Conservation (phyloP, 169 alveolate species). For the Eimeria maxima region DNA sequence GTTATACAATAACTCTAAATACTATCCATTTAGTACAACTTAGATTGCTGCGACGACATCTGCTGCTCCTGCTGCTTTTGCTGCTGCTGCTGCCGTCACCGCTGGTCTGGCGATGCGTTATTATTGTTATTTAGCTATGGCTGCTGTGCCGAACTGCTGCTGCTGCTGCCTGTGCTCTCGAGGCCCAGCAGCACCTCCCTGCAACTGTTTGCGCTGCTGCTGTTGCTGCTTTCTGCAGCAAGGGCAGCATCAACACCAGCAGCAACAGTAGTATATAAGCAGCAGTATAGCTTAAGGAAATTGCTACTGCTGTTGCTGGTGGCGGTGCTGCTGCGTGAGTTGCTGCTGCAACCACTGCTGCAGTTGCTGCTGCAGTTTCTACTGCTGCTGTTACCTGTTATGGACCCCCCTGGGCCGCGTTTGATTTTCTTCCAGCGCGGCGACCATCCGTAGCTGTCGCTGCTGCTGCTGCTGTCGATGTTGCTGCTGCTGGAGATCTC, state of each 20-base stretch:
- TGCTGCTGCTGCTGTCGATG: conserved; percentile 43
- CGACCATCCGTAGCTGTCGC: not conserved
- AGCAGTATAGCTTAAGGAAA: no score
- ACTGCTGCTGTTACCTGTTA: not conserved
- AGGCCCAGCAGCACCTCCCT: not conserved
- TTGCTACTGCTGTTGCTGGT: no score
- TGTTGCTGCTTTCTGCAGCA: no score
- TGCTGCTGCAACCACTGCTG: no score
- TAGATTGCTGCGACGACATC: not conserved
- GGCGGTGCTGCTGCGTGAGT: no score
- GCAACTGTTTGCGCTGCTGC: not conserved
- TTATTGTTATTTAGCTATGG: not conserved
- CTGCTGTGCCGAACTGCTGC: no score
- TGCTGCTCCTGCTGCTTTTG: conserved; percentile 41
- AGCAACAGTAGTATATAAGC: no score
- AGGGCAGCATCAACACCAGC: no score
- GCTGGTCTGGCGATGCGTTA: not conserved
- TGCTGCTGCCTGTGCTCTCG: no score
- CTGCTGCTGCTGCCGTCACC: not conserved
- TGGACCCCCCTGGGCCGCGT: no score
- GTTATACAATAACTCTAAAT: not conserved
- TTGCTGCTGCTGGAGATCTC: not conserved
- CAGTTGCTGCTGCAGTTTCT: no score
- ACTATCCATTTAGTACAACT: not conserved
- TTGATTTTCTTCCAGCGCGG: no score